These are phyloP conservation scores for Paramyrothecium sp. DNA, from an alignment of 2,329 filamentous ascomycete genomes.

Conservation along the genomic window DNA sequence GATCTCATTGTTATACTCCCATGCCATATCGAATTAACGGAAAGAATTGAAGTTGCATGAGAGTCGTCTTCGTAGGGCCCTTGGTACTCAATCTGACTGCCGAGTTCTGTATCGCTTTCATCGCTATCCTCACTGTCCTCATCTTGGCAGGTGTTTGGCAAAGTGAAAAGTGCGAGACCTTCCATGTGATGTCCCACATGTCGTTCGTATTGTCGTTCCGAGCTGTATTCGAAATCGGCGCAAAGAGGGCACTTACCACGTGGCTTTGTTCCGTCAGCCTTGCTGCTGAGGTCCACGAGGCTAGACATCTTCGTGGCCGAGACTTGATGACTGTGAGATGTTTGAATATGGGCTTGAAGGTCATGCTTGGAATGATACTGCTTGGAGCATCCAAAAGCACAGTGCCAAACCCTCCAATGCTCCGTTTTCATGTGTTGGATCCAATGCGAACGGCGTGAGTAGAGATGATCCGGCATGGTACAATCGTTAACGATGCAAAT, in stretches of 20 bases:
- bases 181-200: not conserved
- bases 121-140: not conserved
- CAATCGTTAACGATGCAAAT: not conserved
- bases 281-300: not conserved
- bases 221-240: not conserved
- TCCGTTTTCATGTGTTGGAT: not conserved
- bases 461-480: not conserved
- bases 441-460: not conserved
- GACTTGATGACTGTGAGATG: not conserved
- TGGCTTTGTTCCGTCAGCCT: not conserved
- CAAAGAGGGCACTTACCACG: not conserved
- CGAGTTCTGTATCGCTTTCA: not conserved
- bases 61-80: slow-evolving; percentile 36
- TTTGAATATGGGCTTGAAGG: not conserved
- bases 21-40: slow-evolving; percentile 73
- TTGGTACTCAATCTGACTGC: not conserved
- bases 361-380: not conserved
- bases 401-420: not conserved
- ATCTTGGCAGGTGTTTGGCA: not conserved
- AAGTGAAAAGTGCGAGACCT: not conserved
- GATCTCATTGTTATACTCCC: slow-evolving; percentile 74
- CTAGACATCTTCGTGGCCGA: not conserved
- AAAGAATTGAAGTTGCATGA: slow-evolving; percentile 72
- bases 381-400: not conserved
- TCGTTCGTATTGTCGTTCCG: not conserved